Conservation (phyloP, 2,329 filamentous ascomycete genomes). For the Domatiomyces globalis region DNA sequence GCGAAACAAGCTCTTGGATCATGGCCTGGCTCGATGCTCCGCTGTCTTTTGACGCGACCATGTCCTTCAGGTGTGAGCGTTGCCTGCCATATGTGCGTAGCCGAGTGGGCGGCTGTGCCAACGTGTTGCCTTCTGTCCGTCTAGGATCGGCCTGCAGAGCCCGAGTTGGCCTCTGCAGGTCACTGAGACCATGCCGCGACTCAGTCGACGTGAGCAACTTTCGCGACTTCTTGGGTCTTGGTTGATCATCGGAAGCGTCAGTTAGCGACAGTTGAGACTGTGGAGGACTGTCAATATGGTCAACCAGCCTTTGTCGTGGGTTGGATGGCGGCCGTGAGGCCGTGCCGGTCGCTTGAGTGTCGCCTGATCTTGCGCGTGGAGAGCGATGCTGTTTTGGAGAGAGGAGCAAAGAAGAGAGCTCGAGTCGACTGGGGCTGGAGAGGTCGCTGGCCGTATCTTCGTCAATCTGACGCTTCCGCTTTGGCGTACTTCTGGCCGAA, state of each 20-base stretch:
- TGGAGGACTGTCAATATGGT: background rate
- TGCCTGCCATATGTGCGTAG: constrained; percentile 43
- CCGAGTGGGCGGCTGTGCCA: background rate
- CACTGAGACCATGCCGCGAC: background rate
- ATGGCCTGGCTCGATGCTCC: constrained; percentile 8
- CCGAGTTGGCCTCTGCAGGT: background rate
- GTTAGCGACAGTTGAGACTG: background rate
- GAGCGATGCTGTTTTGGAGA: constrained; percentile 4
- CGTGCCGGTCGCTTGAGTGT: constrained; percentile 7
- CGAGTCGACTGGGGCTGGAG: constrained; percentile 12
- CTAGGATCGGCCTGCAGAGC: background rate
- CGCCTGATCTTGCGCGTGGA: constrained; percentile 2
- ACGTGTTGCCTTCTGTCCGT: background rate
- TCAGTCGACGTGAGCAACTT: constrained; percentile 1
- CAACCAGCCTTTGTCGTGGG: constrained; percentile 9
- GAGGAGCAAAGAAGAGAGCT: constrained; percentile 11
- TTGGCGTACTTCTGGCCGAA: constrained; percentile 9
- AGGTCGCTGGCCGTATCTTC: constrained; percentile 2
- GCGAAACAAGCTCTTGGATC: constrained; percentile 5
- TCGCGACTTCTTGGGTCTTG: background rate
- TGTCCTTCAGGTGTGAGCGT: constrained; percentile 45
- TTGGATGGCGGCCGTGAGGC: background rate
- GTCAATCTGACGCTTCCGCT: constrained; percentile 10
- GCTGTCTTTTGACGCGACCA: constrained; percentile 25
- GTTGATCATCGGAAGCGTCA: background rate